A percentile compares a stretch with the other conserved stretches of the same genome.
Conservation (phyloP, 176 grass and related monocot species). For the Poa annua region DNA sequence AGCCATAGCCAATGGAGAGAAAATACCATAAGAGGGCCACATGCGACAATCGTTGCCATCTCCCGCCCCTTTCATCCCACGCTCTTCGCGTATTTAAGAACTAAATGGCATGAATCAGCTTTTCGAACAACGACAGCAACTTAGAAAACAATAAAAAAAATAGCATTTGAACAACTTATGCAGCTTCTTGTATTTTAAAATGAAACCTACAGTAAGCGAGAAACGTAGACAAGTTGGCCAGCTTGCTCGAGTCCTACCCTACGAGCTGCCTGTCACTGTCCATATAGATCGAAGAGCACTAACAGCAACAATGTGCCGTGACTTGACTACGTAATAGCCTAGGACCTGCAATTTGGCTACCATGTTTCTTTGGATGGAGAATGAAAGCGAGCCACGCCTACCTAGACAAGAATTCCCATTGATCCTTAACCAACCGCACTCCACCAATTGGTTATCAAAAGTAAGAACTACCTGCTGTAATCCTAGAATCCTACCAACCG, state of each 20-base stretch:
- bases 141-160: conserved; percentile 34
- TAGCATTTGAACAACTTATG: conserved; percentile 11
- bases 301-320: conserved; percentile 14
- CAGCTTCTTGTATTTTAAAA: conserved; percentile 33
- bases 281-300: conserved; percentile 27
- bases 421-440: background rate
- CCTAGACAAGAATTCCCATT: background rate
- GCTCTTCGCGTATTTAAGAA: conserved; percentile 19
- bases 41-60: background rate
- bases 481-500: conserved; percentile 42
- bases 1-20: conserved; percentile 30
- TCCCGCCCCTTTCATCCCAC: background rate
- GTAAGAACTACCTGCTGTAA: conserved; percentile 24
- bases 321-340: background rate
- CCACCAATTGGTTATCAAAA: conserved; percentile 26
- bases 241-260: conserved; percentile 10
- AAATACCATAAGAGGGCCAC: background rate
- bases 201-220: background rate
- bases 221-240: conserved; percentile 21
- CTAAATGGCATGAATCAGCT: conserved; percentile 17
- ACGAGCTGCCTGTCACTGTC: conserved; percentile 42
- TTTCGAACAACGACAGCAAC: conserved; percentile 15
- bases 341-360: background rate
- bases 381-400: background rate
- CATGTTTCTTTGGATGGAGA: conserved; percentile 13